These are phyloP conservation scores for Botrytis galanthina DNA, from an alignment of 2,329 filamentous ascomycete species.

Conservation along the genomic window DNA sequence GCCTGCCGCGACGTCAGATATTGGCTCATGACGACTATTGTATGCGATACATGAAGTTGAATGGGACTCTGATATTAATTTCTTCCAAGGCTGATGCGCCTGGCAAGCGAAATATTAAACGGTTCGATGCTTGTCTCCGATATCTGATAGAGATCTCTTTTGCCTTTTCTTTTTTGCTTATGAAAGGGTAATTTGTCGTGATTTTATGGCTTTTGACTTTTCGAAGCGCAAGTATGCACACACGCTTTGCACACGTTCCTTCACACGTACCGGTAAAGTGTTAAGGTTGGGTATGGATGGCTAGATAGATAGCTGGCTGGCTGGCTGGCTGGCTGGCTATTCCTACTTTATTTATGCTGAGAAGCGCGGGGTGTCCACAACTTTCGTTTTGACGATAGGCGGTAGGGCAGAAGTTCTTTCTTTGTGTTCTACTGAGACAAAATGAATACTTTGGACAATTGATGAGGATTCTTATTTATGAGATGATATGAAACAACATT, in stretches of 20 bases:
- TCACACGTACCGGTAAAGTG: conserved; percentile 1
- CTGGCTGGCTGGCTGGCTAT: neutral
- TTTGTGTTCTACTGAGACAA: neutral
- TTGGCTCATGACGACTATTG: conserved; percentile 59
- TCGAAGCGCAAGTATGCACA: conserved; percentile 18
- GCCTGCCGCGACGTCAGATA: conserved; percentile 77
- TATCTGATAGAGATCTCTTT: conserved; percentile 10
- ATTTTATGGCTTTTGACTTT: conserved; percentile 10
- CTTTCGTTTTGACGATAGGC: conserved; percentile 3
- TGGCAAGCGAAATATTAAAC: conserved; percentile 20
- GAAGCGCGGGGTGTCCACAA: conserved; percentile 19
- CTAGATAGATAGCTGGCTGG: neutral
- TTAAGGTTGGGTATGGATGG: neutral
- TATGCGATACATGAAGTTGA: conserved; percentile 23
- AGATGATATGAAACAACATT: neutral
- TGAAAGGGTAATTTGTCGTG: conserved; percentile 13
- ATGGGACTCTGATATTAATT: neutral
- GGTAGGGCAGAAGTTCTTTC: conserved; percentile 8
- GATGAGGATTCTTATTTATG: neutral
- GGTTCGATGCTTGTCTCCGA: conserved; percentile 8
- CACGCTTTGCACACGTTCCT: conserved; percentile 15
- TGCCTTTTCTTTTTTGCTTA: neutral
- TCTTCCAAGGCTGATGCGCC: conserved; percentile 29
- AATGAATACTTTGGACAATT: neutral
- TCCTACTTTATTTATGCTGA: conserved; percentile 14